Percentiles rank a stretch among this genome's conserved stretches.
These are phyloP conservation scores for Amauroascus niger DNA, from an alignment of 2,329 filamentous ascomycete genomes.

Conservation along the genomic window DNA sequence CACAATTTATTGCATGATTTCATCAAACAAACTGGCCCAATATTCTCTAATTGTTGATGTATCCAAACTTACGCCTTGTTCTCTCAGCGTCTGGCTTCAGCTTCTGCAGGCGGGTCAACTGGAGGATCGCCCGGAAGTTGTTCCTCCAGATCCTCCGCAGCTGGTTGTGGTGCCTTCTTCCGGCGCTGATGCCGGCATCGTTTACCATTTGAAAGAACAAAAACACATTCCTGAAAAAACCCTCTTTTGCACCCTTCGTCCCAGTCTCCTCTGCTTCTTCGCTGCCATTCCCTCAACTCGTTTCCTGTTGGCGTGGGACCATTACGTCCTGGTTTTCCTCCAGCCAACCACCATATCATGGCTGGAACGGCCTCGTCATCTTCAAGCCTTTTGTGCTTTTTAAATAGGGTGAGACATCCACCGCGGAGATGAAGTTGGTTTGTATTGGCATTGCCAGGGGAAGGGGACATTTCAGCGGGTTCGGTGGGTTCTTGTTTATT, in stretches of 20 bases:
- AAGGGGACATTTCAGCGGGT: background rate
- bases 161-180: conserved; percentile 18
- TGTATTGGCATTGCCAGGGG: background rate
- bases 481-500: background rate
- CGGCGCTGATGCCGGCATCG: conserved; percentile 15
- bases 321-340: conserved; percentile 1
- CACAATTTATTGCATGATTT: too few relatives aligned
- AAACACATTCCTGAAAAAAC: conserved; percentile 13
- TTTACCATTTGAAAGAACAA: conserved; percentile 14
- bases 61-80: background rate
- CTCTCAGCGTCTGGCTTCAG: background rate
- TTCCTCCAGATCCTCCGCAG: background rate
- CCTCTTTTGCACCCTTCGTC: conserved; percentile 9
- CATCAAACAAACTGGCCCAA: too few relatives aligned
- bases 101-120: background rate
- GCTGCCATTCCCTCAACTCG: conserved; percentile 13
- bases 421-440: conserved; percentile 8
- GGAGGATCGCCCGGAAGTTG: background rate
- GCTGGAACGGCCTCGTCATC: conserved; percentile 13
- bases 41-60: too few relatives aligned
- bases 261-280: conserved; percentile 12
- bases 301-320: conserved; percentile 9
- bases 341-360: conserved; percentile 14
- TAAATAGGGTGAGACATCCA: conserved; percentile 4
- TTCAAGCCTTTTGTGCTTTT: conserved; percentile 10